Base-by-base conservation (phyloP, 2,329 filamentous ascomycete genomes). In the Stromatinia cepivora region DNA sequence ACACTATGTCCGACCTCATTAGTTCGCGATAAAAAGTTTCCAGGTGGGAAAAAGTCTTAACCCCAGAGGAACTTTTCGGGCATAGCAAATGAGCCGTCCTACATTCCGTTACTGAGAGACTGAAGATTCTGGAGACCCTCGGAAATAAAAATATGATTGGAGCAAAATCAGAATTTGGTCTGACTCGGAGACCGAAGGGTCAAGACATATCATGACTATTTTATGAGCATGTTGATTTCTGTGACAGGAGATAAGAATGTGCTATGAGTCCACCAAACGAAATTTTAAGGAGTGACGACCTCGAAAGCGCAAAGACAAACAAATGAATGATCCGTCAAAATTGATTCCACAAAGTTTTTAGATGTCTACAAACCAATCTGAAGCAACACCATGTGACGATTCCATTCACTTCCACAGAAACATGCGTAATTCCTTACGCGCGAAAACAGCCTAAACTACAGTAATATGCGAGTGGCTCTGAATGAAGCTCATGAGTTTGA, bases 111-210 rank as follows among this genome's bases (percentile, higher is more conserved):
- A 13, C 3, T 4, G 17, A 52, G n/a, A 52, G 6, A 52, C n/a
- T 52, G 2, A 53, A 28, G 5, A 28, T 39, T 39, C 36, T 39
- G 2, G 13, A 3, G 0, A 6, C 7, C 13, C 0, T 28, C n/a
- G 11, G n/a, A 53, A 0, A 28, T 13, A 11, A 17, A 39, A 25
- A 5, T 52, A 52, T 25, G 25, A 28, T 15, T 25, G 13, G 15
- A 17, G 13, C 6, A 52, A 8, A 11, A 15, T 28, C 1, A 11
- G 25, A 52, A 15, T 28, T 52, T 31, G 0, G 6, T 45, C 17
- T 13, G 2, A 22, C 28, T 31, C 13, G 3, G 10, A 22, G 17
- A 20, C 4, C 2, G 1, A 17, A 5, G 3, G 2, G 3, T 31
- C 10, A 9, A 4, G n/a, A 28, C 4, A 42, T 28, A 22, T 11